phyloP scores from a whole-genome alignment of 1,139 yeast species.

The Candida mesenterica region DNA sequence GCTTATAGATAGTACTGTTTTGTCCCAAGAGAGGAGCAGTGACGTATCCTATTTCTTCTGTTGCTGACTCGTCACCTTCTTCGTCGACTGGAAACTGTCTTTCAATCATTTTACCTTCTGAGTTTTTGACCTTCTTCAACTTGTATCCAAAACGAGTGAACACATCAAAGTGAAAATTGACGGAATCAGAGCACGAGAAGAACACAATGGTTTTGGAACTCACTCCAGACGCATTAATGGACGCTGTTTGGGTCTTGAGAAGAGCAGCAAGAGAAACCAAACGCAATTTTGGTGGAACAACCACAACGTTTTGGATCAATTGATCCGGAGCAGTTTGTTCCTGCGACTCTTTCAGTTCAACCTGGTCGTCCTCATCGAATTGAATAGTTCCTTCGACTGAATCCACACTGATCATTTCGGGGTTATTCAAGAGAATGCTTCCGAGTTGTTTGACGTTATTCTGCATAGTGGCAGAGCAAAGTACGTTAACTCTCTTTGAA shows the following conservation, averaged over 20 bases:
- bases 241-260: conserved; percentile 48
- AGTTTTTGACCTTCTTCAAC: conserved; percentile 29
- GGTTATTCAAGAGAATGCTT: conserved; percentile 65
- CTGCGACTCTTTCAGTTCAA: conserved; percentile 18
- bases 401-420: conserved; percentile 61
- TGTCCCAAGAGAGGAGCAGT: conserved; percentile 55
- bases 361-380: conserved; percentile 34
- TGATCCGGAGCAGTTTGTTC: conserved; percentile 78
- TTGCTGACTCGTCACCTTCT: conserved; percentile 16
- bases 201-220: conserved; percentile 70
- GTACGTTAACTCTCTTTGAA: conserved; percentile 62
- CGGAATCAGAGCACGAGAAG: conserved; percentile 92
- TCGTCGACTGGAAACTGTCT: conserved; percentile 16
- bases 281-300: conserved; percentile 89
- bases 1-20: conserved; percentile 58
- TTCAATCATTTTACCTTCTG: conserved; percentile 24
- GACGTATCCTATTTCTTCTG: conserved; percentile 39
- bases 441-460: conserved; percentile 79
- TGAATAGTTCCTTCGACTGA: conserved; percentile 35
- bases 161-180: conserved; percentile 81
- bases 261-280: conserved; percentile 75
- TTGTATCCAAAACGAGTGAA: conserved; percentile 58
- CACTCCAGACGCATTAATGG: conserved; percentile 21
- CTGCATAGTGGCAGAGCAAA: conserved; percentile 94
- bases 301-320: conserved; percentile 68